Conservation (phyloP, 495 filamentous ascomycete species). For the Hypomontagnella monticulosa region DNA sequence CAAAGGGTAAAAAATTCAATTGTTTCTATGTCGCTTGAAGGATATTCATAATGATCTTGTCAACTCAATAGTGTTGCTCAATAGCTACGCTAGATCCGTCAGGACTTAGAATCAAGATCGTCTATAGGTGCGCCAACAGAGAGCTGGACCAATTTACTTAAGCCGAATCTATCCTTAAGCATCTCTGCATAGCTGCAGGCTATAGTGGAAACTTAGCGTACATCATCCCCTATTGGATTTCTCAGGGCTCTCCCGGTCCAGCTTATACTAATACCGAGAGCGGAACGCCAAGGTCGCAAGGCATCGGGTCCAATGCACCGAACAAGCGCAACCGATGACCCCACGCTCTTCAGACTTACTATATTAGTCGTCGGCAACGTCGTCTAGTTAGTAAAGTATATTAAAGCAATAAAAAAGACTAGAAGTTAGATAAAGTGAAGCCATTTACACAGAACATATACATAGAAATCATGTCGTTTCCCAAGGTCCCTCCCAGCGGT, state of each 20-base stretch:
- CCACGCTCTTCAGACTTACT: conserved; percentile 17
- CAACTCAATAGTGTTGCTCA: no score
- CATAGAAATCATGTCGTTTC: conserved; percentile 34
- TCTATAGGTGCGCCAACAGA: conserved; percentile 4
- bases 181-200: not conserved
- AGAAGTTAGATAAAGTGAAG: not conserved
- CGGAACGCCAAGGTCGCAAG: conserved; percentile 28
- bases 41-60: no score
- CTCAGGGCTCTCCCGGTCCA: not conserved
- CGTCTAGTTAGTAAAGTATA: not conserved
- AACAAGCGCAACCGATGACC: conserved; percentile 23
- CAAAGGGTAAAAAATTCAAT: no score
- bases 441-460: not conserved
- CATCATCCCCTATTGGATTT: not conserved
- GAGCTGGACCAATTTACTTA: not conserved
- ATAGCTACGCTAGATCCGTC: not conserved
- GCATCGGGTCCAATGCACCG: conserved; percentile 34
- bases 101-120: not conserved
- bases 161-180: not conserved
- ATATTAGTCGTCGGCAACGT: conserved; percentile 9
- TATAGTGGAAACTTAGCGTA: conserved; percentile 8
- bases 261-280: conserved; percentile 24
- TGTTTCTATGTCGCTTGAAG: no score
- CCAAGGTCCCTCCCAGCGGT: conserved; percentile 52
- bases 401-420: not conserved